Base-by-base conservation (phyloP, 345 rosid genomes). In the Erucastrum elatum region DNA sequence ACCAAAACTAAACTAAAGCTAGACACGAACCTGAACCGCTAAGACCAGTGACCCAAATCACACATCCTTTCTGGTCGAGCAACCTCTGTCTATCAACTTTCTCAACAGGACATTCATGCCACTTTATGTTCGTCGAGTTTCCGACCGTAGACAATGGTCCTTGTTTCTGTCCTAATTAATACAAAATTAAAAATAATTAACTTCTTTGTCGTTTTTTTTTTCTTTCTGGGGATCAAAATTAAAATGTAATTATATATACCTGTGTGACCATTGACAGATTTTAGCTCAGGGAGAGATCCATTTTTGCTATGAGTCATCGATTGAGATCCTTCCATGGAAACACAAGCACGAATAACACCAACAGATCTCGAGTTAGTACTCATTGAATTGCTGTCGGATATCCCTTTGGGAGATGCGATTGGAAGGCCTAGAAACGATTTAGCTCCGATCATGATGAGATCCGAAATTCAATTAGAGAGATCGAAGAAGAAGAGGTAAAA, bases 41-140 rank as follows among this genome's bases (percentile, higher is more conserved):
- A 39, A 91, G 94, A 66, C 97, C 94, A 0, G 94, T 91, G 75
- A 90, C 84, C 97, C 97, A 91, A 78, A 90, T 84, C 62, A 90
- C 90, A 29, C 94, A 91, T 10, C 97, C 97, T 81, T 91, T 91
- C 82, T 91, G 97, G 75, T 87, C 85, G 64, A 91, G 91, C 80
- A 91, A 78, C 49, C 84, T 79, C 12, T 90, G 91, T 80, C 97
- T 80, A 61, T 85, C 90, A 80, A 74, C 62, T 75, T 88, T 91
- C 65, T 75, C 90, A 64, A 91, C 92, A 11, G 93, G 80, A 85
- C 88, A 83, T 33, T 84, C 80, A 72, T 91, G 94, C 97, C 94
- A 91, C 79, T 84, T 77, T 80, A 91, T 87, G 82, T 91, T 90
- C 15, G 88, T 86, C 0, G 94, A 86, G 75, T 87, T 88, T 69